Percentiles rank a stretch among this genome's conserved stretches.
Conservation (phyloP, 495 filamentous ascomycete genomes). For the Penicillium herquei region DNA sequence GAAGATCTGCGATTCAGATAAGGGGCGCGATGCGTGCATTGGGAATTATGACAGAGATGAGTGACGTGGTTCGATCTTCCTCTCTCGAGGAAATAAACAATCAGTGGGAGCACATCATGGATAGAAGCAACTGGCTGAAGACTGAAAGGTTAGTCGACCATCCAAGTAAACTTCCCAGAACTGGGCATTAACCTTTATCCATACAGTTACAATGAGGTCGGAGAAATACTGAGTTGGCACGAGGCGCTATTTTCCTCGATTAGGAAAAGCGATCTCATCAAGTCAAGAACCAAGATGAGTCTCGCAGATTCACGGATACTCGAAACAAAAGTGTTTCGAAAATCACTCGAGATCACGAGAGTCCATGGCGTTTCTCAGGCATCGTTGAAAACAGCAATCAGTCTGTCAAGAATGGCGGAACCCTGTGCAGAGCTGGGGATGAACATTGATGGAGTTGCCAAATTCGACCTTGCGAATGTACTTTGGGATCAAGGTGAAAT, state of each 20-base stretch:
- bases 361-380: slow-evolving; percentile 80
- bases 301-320: slow-evolving; percentile 63
- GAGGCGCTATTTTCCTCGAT: slow-evolving; percentile 81
- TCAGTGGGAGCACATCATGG: slow-evolving; percentile 59
- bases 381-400: slow-evolving; percentile 78
- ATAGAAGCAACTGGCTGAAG: slow-evolving; percentile 73
- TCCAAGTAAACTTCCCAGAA: not conserved
- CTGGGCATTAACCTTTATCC: not conserved
- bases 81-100: slow-evolving; percentile 59
- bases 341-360: slow-evolving; percentile 70
- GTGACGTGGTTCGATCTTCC: slow-evolving; percentile 65
- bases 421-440: slow-evolving; percentile 66
- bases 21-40: slow-evolving; percentile 66
- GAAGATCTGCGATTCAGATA: slow-evolving; percentile 58
- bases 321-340: slow-evolving; percentile 70
- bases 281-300: slow-evolving; percentile 52
- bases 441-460: slow-evolving; percentile 69
- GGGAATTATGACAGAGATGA: slow-evolving; percentile 76
- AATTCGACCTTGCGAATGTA: slow-evolving; percentile 79
- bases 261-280: slow-evolving; percentile 62
- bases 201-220: slow-evolving; percentile 75
- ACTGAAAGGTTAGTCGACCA: slow-evolving; percentile 57
- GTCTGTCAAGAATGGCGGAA: slow-evolving; percentile 68
- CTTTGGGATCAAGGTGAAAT: slow-evolving; percentile 95
- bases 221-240: slow-evolving; percentile 75